phyloP scores from a whole-genome alignment of 148 eudicot genomes.

The Drosera capensis region DNA sequence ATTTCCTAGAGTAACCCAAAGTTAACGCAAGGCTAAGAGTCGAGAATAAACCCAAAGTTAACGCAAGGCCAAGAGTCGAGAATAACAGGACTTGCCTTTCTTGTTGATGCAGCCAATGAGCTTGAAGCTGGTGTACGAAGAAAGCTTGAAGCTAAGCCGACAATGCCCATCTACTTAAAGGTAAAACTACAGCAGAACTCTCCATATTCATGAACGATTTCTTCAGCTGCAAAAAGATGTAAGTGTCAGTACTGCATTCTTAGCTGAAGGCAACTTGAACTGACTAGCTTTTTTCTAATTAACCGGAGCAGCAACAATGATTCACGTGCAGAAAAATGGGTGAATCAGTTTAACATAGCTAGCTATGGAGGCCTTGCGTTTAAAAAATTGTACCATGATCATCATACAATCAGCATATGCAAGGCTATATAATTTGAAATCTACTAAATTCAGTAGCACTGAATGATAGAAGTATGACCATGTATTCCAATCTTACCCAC shows the following conservation, averaged over 20 bases:
- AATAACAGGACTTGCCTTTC: background rate
- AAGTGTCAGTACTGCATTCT: background rate
- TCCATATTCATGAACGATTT: too few species aligned
- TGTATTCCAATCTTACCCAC: too few species aligned
- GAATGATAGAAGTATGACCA: too few species aligned
- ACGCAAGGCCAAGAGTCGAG: too few species aligned
- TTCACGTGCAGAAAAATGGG: background rate
- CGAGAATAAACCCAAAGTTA: too few species aligned
- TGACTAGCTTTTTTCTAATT: background rate
- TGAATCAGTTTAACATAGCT: background rate
- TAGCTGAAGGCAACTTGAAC: background rate
- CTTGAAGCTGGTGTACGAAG: constrained; percentile 65
- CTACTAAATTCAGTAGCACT: too few species aligned
- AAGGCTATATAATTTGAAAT: too few species aligned
- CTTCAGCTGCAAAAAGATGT: background rate
- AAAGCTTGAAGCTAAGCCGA: constrained; percentile 67
- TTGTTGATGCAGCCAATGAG: constrained; percentile 62
- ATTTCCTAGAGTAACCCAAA: too few species aligned
- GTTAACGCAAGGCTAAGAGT: too few species aligned
- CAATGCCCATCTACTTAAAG: constrained; percentile 38
- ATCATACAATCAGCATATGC: too few species aligned
- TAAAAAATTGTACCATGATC: too few species aligned
- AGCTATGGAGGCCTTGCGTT: too few species aligned
- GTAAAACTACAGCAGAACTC: background rate
- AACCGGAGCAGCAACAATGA: background rate